phyloP scores from a whole-genome alignment of 2,329 filamentous ascomycete species.

The Calonectria multiphialidica region DNA sequence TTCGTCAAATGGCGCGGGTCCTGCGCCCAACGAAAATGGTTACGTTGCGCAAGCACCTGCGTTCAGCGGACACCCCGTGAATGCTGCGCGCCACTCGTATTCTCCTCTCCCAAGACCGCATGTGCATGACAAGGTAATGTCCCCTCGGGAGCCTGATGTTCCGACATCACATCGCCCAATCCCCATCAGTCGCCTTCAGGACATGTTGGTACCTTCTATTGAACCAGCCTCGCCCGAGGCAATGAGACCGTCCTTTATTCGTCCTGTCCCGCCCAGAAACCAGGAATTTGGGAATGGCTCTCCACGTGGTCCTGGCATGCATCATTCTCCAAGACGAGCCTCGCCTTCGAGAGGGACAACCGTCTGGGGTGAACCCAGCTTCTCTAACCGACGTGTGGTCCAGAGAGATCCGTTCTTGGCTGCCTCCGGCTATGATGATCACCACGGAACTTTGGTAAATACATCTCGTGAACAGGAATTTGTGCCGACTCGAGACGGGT shows the following conservation, averaged over 20 bases:
- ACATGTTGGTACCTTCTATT: constrained; percentile 61
- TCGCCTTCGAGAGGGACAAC: constrained; percentile 34
- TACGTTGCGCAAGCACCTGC: constrained; percentile 42
- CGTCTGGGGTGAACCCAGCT: constrained; percentile 32
- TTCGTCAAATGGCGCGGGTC: constrained; percentile 31
- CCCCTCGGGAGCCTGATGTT: constrained; percentile 32
- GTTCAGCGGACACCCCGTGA: constrained; percentile 32
- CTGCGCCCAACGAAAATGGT: constrained; percentile 43
- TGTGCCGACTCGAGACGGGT: constrained; percentile 19
- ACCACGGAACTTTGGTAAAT: constrained; percentile 14
- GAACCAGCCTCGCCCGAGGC: constrained; percentile 55
- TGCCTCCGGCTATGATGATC: constrained; percentile 25
- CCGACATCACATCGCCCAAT: constrained; percentile 37
- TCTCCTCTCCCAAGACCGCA: constrained; percentile 31
- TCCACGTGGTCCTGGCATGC: constrained; percentile 32
- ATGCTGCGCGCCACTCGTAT: constrained; percentile 30
- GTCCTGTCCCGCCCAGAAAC: constrained; percentile 45
- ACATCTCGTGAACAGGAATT: constrained; percentile 24
- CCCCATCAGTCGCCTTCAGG: constrained; percentile 47
- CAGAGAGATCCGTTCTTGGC: constrained; percentile 27
- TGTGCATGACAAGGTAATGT: constrained; percentile 44
- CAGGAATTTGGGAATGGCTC: constrained; percentile 38
- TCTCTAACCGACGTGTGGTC: constrained; percentile 27
- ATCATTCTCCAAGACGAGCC: constrained; percentile 33
- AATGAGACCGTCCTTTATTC: constrained; percentile 51